Conservation (phyloP, 768 basidiomycete genomes). For the Gymnopilus dilepis region DNA sequence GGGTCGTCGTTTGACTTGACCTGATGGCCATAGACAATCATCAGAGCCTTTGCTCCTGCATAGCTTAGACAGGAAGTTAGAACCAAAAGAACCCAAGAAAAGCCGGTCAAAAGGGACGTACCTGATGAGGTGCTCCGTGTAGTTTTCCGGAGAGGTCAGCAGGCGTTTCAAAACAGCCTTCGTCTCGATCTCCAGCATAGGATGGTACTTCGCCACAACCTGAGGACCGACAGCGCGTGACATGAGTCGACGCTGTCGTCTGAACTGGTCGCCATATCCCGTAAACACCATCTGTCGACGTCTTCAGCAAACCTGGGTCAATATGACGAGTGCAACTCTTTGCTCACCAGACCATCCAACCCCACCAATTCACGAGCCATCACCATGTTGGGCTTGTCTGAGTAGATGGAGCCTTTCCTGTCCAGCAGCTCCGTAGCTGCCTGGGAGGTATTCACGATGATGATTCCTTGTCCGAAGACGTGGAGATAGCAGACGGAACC, state of each 20-base stretch:
- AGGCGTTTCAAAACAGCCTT: neutral
- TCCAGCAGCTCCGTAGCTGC: conserved; percentile 22
- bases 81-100: neutral
- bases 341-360: neutral
- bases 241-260: neutral
- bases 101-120: neutral
- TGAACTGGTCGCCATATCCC: neutral
- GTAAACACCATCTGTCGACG: neutral
- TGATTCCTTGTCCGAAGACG: conserved; percentile 15
- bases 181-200: neutral
- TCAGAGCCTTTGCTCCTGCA: neutral
- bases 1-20: too few relatives aligned
- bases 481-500: conserved; percentile 18
- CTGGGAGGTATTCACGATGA: conserved; percentile 22
- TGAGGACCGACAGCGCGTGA: neutral
- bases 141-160: neutral
- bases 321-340: neutral
- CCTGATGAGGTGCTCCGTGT: neutral
- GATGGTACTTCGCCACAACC: neutral
- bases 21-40: too few relatives aligned
- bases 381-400: conserved; percentile 4
- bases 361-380: neutral
- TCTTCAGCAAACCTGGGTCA: neutral
- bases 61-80: neutral
- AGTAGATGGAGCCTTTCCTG: conserved; percentile 24